A percentile compares a stretch with the other conserved stretches of the same genome.
Conservation (phyloP, 2,329 filamentous ascomycete genomes). For the Fusarium begoniae region DNA sequence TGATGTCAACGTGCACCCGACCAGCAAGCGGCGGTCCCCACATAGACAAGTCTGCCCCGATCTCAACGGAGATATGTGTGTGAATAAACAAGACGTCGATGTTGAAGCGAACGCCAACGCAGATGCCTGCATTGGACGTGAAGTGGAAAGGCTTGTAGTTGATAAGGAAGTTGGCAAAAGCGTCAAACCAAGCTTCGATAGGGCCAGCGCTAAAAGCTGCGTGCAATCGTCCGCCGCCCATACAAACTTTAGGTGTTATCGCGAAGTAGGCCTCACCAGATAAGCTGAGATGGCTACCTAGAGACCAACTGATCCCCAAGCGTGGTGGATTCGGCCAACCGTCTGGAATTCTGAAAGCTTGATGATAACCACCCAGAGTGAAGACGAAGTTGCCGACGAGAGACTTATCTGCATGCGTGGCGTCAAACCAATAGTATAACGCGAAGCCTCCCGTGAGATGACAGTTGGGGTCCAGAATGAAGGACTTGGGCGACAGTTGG, state of each 20-base stretch:
- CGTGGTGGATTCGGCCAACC: constrained; percentile 47
- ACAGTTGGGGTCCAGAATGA: constrained; percentile 45
- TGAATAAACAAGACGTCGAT: constrained; percentile 27
- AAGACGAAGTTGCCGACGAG: constrained; percentile 50
- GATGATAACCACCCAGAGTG: constrained; percentile 52
- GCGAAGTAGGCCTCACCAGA: constrained; percentile 51
- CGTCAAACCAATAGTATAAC: constrained; percentile 32
- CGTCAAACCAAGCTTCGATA: neutral
- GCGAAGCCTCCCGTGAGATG: constrained; percentile 51
- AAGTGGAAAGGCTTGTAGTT: constrained; percentile 23
- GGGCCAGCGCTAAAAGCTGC: neutral
- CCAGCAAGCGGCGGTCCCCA: constrained; percentile 26
- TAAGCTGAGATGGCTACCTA: constrained; percentile 39
- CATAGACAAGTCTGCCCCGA: constrained; percentile 17
- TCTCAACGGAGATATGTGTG: constrained; percentile 24
- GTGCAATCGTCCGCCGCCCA: constrained; percentile 46
- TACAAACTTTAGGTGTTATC: constrained; percentile 49
- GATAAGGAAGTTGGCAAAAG: constrained; percentile 26
- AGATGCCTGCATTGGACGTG: constrained; percentile 31
- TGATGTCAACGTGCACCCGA: constrained; percentile 39
- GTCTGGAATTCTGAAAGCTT: constrained; percentile 35
- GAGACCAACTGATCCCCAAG: constrained; percentile 44
- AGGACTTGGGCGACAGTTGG: constrained; percentile 48
- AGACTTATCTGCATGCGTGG: neutral
- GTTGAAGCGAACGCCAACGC: constrained; percentile 30